Base-by-base conservation (phyloP, 2,329 filamentous ascomycete species). In the Penicillium thymicola region DNA sequence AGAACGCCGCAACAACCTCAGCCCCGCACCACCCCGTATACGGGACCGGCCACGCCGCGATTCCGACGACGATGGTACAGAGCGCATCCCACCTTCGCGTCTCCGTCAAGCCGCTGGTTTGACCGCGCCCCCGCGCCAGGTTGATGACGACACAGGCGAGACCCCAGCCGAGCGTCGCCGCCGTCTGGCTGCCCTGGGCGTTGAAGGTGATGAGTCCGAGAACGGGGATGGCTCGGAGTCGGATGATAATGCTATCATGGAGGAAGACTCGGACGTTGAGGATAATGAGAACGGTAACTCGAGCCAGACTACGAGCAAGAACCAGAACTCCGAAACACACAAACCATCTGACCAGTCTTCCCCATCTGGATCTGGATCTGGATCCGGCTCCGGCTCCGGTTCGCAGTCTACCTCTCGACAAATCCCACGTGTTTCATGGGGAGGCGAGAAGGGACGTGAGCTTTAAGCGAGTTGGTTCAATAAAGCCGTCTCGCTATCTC, bases 91-190 rank as follows among this genome's bases (percentile, higher is more conserved):
- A 8, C 75, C 75, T 0, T 65, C 73, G 16, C 67, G 70, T 50
- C 65, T 72, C 32, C 70, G 71, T 30, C 59, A 68, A 59, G 68
- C 67, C 5, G 70, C 70, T 34, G 70, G 71, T 51, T 49, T 73
- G 13, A 42, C 61, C 0, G 61, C 59, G 10, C 64, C 68, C 10
- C 65, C 66, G 2, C 67, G 62, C 27, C 56, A 67, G 55, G 40
- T 37, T 7, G 70, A 70, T 28, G 73, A 75, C 14, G 73, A 76
- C n/a, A 72, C 72, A 0, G 70, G 69, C 27, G 75, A 78, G 57
- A 79, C 77, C 4, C 75, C 76, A 1, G 77, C 76, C 9, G 77
- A 79, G 59, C 76, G 76, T 38, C 72, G 76, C 46, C 76, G 77
- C 55, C 75, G 77, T 65, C 70, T 79, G 8, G 77, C 76, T 27